These are phyloP conservation scores for Albugo candida DNA, from an alignment of 352 stramenopile genomes.

Conservation along the genomic window DNA sequence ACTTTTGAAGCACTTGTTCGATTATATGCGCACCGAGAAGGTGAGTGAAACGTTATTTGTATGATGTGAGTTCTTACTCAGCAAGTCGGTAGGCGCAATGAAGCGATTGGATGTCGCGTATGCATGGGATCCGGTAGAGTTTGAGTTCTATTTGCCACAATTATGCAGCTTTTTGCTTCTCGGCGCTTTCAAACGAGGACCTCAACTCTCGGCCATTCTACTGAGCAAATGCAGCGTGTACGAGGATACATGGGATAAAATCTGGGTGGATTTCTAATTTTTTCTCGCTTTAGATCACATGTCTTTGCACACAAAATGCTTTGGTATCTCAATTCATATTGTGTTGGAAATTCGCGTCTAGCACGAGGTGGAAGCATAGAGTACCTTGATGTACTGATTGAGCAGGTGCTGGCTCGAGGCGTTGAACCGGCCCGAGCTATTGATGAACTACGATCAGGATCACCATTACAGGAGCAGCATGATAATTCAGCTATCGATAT, in stretches of 20 bases:
- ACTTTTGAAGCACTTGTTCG: conserved; percentile 69
- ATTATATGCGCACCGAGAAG: conserved; percentile 63
- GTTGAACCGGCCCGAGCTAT: conserved; percentile 20
- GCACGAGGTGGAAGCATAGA: conserved; percentile 21
- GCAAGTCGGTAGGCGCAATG: conserved; percentile 15
- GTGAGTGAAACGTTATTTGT: background rate
- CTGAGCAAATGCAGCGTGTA: conserved; percentile 65
- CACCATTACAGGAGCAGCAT: background rate
- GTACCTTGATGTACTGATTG: conserved; percentile 58
- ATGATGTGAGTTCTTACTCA: background rate
- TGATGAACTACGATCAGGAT: conserved; percentile 12
- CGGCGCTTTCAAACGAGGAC: conserved; percentile 36
- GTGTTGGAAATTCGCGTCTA: conserved; percentile 36
- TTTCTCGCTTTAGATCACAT: conserved; percentile 63
- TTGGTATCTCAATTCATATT: conserved; percentile 72
- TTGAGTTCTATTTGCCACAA: conserved; percentile 74
- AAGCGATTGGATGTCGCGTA: conserved; percentile 27
- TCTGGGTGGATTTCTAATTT: no score
- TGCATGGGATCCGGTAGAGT: conserved; percentile 33
- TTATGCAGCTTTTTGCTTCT: conserved; percentile 69
- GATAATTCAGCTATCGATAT: background rate
- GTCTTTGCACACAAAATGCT: conserved; percentile 73
- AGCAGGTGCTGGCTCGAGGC: conserved; percentile 47
- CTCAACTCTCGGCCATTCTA: conserved; percentile 41
- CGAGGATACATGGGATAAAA: no score